A percentile compares a stretch with the other conserved stretches of the same genome.
phyloP scores from a whole-genome alignment of 164 flowering plant genomes.

The Tetracentron sinense region DNA sequence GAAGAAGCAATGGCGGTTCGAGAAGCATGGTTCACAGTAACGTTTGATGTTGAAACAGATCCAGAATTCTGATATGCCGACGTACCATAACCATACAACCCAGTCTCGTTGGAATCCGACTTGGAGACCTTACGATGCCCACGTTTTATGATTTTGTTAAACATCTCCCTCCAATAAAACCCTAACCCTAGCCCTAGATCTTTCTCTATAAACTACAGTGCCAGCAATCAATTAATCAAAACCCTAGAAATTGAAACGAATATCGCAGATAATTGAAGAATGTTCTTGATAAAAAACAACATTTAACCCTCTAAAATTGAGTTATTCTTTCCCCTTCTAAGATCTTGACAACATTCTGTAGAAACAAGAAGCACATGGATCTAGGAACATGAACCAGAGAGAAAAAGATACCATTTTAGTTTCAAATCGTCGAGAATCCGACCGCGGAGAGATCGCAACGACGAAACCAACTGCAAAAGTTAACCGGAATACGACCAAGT shows the following conservation, averaged over 20 bases:
- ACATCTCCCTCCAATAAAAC: slow-evolving; percentile 30
- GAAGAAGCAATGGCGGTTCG: slow-evolving; percentile 22
- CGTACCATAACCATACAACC: slow-evolving; percentile 17
- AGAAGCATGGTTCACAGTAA: slow-evolving; percentile 61
- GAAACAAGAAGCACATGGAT: too few species aligned
- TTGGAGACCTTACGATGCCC: slow-evolving; percentile 54
- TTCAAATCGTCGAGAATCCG: too few species aligned
- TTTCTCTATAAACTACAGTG: not conserved
- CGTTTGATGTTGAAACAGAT: slow-evolving; percentile 33
- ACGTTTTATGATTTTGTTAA: slow-evolving; percentile 62
- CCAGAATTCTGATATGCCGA: slow-evolving; percentile 28
- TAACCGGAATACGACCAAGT: too few species aligned
- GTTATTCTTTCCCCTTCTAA: not conserved
- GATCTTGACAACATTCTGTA: not conserved
- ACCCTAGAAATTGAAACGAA: not conserved
- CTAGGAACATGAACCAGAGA: too few species aligned
- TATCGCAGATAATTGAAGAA: not conserved
- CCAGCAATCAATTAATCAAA: not conserved
- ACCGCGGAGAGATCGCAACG: too few species aligned
- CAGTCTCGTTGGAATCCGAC: slow-evolving; percentile 30
- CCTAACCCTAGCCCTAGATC: not conserved
- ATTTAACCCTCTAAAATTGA: not conserved
- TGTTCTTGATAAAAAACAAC: not conserved
- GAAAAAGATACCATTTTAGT: too few species aligned
- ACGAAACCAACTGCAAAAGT: too few species aligned